phyloP scores from a whole-genome alignment of 345 rosid genomes.

The Microthlaspi erraticum region DNA sequence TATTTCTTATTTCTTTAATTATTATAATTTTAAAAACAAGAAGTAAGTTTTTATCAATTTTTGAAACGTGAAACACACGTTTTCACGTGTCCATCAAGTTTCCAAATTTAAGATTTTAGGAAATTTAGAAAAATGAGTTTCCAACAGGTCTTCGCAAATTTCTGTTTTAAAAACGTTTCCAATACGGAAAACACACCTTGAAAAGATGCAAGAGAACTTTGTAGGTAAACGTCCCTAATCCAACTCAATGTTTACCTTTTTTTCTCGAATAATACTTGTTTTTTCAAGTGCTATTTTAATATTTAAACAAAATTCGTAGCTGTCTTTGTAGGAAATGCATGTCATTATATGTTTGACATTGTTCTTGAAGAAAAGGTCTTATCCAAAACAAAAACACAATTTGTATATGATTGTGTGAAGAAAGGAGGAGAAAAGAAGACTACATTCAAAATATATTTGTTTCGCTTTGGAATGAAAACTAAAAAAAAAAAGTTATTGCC shows the following conservation, averaged over 20 bases:
- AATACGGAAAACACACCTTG: too few species aligned
- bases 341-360: slow-evolving; percentile 43
- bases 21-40: too few species aligned
- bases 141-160: too few species aligned
- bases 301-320: slow-evolving; percentile 20
- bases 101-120: too few species aligned
- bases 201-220: too few species aligned
- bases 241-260: background rate
- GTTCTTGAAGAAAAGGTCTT: slow-evolving; percentile 23
- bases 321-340: slow-evolving; percentile 37
- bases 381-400: background rate
- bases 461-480: background rate
- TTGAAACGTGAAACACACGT: too few species aligned
- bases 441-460: too few species aligned
- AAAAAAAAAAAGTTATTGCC: background rate
- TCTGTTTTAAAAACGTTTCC: too few species aligned
- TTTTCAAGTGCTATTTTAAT: slow-evolving; percentile 13
- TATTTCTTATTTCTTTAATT: too few species aligned
- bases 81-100: too few species aligned
- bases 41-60: too few species aligned
- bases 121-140: too few species aligned
- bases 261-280: background rate
- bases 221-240: background rate
- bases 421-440: background rate
- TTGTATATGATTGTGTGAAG: background rate